phyloP scores from a whole-genome alignment of 805 yeast genomes.

The Ogataea nakhonphanomensis region DNA sequence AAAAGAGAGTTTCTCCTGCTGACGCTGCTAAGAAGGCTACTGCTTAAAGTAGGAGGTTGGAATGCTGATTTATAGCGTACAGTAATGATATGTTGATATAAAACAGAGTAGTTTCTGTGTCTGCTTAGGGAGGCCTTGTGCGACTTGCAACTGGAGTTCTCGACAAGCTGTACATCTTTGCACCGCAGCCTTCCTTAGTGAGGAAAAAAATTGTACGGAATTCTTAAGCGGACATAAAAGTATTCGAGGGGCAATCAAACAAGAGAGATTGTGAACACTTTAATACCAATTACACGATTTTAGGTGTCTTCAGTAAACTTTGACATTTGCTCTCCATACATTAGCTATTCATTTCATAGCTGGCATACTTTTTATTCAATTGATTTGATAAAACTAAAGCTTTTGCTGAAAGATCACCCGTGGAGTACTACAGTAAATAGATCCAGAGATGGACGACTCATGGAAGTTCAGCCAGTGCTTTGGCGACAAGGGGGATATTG shows the following conservation, averaged over 20 bases:
- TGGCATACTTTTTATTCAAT: slow-evolving; percentile 1
- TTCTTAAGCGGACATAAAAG: slow-evolving; percentile 9
- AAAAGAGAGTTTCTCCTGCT: slow-evolving; percentile 93
- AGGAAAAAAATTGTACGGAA: slow-evolving; percentile 10
- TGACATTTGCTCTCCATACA: background rate
- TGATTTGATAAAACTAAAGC: slow-evolving; percentile 1
- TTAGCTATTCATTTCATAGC: background rate
- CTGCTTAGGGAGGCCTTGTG: too few species aligned
- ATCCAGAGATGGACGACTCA: slow-evolving; percentile 29
- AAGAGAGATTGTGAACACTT: slow-evolving; percentile 2
- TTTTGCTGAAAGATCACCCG: slow-evolving; percentile 5
- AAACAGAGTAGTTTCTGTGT: background rate
- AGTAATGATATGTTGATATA: slow-evolving; percentile 11
- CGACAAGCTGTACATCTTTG: slow-evolving; percentile 1
- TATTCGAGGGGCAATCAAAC: slow-evolving; percentile 10
- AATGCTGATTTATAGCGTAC: slow-evolving; percentile 11
- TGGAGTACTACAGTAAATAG: slow-evolving; percentile 2
- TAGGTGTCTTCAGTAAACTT: background rate
- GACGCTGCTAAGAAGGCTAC: slow-evolving; percentile 95
- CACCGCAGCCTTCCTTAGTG: slow-evolving; percentile 7
- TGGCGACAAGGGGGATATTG: slow-evolving; percentile 98
- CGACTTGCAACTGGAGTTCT: background rate
- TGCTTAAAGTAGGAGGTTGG: slow-evolving; percentile 19
- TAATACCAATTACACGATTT: slow-evolving; percentile 2
- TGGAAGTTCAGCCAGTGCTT: slow-evolving; percentile 97